Evolutionary conservation across 192 early-diverging fungal species (phyloP).

Genomic region (Cladochytrium replicatum): DNA sequence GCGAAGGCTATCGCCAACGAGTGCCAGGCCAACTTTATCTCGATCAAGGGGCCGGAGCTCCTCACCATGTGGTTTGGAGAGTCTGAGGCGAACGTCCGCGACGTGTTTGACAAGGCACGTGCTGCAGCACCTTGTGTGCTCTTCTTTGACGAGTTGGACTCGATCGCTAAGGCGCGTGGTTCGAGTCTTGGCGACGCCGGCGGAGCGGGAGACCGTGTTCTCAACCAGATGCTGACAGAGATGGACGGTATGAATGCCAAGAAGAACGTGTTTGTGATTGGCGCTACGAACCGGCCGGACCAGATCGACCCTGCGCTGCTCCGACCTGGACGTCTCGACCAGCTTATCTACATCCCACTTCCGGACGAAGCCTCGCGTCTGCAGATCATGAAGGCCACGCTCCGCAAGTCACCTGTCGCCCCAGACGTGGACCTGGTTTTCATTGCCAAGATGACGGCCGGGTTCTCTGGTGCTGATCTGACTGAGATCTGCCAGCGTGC

Average conservation of each 20-base stretch:
- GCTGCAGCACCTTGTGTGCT: slow-evolving; percentile 97
- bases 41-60: slow-evolving; percentile 97
- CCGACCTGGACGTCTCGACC: slow-evolving; percentile 97
- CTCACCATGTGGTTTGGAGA: slow-evolving; percentile 99
- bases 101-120: slow-evolving; percentile 98
- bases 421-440: slow-evolving; percentile 66
- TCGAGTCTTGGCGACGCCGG: slow-evolving; percentile 66
- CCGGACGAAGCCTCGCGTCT: slow-evolving; percentile 83
- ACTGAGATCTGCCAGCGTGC: slow-evolving; percentile 98
- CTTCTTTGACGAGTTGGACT: slow-evolving; percentile 99
- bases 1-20: slow-evolving; percentile 99
- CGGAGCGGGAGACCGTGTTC: slow-evolving; percentile 93
- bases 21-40: slow-evolving; percentile 99
- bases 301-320: slow-evolving; percentile 95
- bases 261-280: slow-evolving; percentile 99
- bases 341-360: slow-evolving; percentile 95
- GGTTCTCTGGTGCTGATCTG: slow-evolving; percentile 96
- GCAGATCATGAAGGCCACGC: slow-evolving; percentile 70
- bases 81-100: slow-evolving; percentile 97
- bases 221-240: slow-evolving; percentile 98
- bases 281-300: slow-evolving; percentile 97
- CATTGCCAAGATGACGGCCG: slow-evolving; percentile 82
- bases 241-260: slow-evolving; percentile 99
- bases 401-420: slow-evolving; percentile 90
- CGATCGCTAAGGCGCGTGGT: slow-evolving; percentile 93